phyloP scores from a whole-genome alignment of 371 early-diverging fungal species.

The Blakeslea trispora region DNA sequence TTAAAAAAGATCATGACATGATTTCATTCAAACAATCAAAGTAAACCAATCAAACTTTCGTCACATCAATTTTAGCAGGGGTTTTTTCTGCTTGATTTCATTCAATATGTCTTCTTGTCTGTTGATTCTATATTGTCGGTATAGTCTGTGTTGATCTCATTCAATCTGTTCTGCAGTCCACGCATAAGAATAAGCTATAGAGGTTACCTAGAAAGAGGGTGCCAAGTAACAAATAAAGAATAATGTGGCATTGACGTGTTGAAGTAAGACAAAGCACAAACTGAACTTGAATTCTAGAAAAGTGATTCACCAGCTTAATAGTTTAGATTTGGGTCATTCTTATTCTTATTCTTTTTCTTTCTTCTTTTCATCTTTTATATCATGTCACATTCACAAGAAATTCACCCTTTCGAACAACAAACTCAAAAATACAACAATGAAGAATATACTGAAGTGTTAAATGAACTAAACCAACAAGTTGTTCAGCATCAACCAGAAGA shows the following conservation, averaged over 20 bases:
- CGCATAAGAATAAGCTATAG: no score
- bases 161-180: no score
- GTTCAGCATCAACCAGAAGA: constrained; percentile 59
- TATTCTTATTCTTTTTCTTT: constrained; percentile 1
- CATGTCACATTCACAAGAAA: constrained; percentile 17
- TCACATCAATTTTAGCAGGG: background rate
- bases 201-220: no score
- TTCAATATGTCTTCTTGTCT: background rate
- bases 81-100: background rate
- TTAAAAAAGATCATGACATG: background rate
- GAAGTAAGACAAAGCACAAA: background rate
- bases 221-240: no score
- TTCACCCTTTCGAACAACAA: constrained; percentile 18
- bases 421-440: constrained; percentile 10
- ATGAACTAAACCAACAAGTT: constrained; percentile 29
- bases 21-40: background rate
- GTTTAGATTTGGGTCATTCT: background rate
- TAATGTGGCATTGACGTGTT: no score
- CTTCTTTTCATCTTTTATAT: background rate
- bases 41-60: background rate
- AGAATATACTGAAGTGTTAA: constrained; percentile 29
- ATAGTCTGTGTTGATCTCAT: no score
- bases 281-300: background rate
- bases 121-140: background rate
- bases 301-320: background rate